A percentile compares a stretch with the other conserved stretches of the same genome.
Conservation (phyloP, 1,284 basidiomycete genomes). For the Mycosarcoma maydis region DNA sequence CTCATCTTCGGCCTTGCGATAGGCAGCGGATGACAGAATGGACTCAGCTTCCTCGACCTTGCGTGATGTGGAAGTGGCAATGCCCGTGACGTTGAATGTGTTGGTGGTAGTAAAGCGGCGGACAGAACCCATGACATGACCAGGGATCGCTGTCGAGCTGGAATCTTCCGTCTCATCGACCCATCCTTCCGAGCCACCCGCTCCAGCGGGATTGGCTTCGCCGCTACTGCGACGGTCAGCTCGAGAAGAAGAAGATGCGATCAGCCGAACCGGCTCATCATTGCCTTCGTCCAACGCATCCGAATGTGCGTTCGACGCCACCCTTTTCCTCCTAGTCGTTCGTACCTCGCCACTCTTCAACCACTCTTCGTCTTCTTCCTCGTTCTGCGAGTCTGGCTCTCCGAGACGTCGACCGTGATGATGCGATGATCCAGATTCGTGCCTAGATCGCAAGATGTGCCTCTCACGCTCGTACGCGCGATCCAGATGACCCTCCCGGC, state of each 20-base stretch:
- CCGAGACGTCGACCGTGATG: background rate
- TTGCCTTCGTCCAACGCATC: conserved; percentile 32
- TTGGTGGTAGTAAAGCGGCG: conserved; percentile 10
- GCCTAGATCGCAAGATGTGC: conserved; percentile 15
- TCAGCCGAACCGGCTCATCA: conserved; percentile 18
- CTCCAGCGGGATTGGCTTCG: background rate
- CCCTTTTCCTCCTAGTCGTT: background rate
- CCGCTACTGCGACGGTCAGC: background rate
- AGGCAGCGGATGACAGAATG: conserved; percentile 27
- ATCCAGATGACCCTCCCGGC: conserved; percentile 46
- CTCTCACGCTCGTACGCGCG: conserved; percentile 39
- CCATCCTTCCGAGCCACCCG: conserved; percentile 30
- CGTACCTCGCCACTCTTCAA: conserved; percentile 45
- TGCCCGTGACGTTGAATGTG: background rate
- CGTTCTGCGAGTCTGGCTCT: background rate
- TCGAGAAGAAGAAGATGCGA: background rate
- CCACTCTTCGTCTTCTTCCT: conserved; percentile 45
- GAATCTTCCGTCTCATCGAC: conserved; percentile 44
- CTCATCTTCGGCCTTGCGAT: conserved; percentile 46
- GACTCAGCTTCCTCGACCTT: conserved; percentile 33
- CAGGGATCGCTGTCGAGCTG: conserved; percentile 13
- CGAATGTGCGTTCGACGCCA: conserved; percentile 2
- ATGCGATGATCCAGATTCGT: background rate
- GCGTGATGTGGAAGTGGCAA: conserved; percentile 12
- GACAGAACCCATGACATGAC: conserved; percentile 39